Evolutionary conservation across 805 yeast genomes (phyloP).

Genomic region (Barnettozyma sp.): DNA sequence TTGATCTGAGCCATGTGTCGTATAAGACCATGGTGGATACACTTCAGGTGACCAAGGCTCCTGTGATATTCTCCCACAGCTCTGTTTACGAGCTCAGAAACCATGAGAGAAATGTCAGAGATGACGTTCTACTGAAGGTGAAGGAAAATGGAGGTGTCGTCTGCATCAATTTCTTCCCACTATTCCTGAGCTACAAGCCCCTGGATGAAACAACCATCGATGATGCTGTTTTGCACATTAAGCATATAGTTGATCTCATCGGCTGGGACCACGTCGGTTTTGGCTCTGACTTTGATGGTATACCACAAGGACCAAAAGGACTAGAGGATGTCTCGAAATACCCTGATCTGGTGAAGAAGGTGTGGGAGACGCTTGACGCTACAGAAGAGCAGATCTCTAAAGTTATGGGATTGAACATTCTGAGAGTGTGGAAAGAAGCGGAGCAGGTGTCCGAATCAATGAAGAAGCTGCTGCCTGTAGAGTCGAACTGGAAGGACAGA

Average conservation of each 20-base stretch:
- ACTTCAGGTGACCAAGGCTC: slow-evolving; percentile 34
- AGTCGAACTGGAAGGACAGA: slow-evolving; percentile 37
- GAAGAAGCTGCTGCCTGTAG: slow-evolving; percentile 25
- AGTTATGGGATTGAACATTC: slow-evolving; percentile 40
- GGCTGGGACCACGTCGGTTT: slow-evolving; percentile 49
- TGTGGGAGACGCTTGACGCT: slow-evolving; percentile 32
- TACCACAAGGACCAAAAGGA: slow-evolving; percentile 41
- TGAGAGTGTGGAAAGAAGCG: slow-evolving; percentile 41
- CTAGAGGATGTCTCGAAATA: slow-evolving; percentile 51
- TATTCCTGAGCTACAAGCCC: slow-evolving; percentile 26
- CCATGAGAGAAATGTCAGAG: slow-evolving; percentile 43
- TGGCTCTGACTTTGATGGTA: slow-evolving; percentile 50
- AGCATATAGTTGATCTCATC: slow-evolving; percentile 35
- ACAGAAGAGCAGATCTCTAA: slow-evolving; percentile 37
- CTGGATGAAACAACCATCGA: slow-evolving; percentile 32
- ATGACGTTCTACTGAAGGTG: slow-evolving; percentile 36
- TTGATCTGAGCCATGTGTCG: slow-evolving; percentile 44
- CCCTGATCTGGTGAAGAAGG: slow-evolving; percentile 37
- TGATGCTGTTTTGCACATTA: slow-evolving; percentile 41
- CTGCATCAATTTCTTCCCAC: slow-evolving; percentile 40
- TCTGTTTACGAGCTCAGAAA: slow-evolving; percentile 35
- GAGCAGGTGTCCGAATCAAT: slow-evolving; percentile 28
- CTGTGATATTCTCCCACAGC: slow-evolving; percentile 45
- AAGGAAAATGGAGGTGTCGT: slow-evolving; percentile 41
- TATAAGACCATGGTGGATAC: slow-evolving; percentile 42